phyloP scores from a whole-genome alignment of 2,329 filamentous ascomycete genomes.

The Chalara sp. region DNA sequence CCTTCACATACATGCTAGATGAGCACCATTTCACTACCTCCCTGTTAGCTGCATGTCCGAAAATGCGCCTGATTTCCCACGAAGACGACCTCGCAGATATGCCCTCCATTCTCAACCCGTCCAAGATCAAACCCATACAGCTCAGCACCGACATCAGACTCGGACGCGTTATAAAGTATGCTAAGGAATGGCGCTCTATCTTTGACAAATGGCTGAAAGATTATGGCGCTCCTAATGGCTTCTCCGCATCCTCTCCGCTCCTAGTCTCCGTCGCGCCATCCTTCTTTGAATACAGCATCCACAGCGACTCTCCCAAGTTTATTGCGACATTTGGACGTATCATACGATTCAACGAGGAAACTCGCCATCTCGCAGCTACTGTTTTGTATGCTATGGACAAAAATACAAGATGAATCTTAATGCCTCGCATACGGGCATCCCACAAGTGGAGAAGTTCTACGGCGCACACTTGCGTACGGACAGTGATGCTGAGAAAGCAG shows the following conservation, averaged over 20 bases:
- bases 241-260: slow-evolving; percentile 4
- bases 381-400: slow-evolving; percentile 22
- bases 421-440: slow-evolving; percentile 17
- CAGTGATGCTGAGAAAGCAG: slow-evolving; percentile 23
- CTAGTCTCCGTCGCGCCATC: slow-evolving; percentile 8
- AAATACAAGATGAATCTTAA: slow-evolving; percentile 22
- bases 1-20: slow-evolving; percentile 21
- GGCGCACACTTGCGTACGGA: slow-evolving; percentile 33
- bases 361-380: slow-evolving; percentile 24
- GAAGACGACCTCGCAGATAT: slow-evolving; percentile 12
- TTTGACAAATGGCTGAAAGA: slow-evolving; percentile 11
- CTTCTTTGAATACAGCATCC: slow-evolving; percentile 26
- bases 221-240: neutral
- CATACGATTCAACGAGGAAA: slow-evolving; percentile 22
- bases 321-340: slow-evolving; percentile 32
- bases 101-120: slow-evolving; percentile 7
- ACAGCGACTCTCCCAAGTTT: slow-evolving; percentile 24
- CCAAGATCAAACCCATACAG: slow-evolving; percentile 1
- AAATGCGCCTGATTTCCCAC: slow-evolving; percentile 10
- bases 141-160: neutral
- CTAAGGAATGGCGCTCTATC: slow-evolving; percentile 1
- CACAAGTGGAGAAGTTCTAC: slow-evolving; percentile 23
- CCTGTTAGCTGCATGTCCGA: slow-evolving; percentile 13
- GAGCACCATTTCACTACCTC: slow-evolving; percentile 13
- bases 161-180: slow-evolving; percentile 1